Evolutionary conservation across 2,329 filamentous ascomycete species (phyloP).

Genomic region (Corinectria fuckeliana): DNA sequence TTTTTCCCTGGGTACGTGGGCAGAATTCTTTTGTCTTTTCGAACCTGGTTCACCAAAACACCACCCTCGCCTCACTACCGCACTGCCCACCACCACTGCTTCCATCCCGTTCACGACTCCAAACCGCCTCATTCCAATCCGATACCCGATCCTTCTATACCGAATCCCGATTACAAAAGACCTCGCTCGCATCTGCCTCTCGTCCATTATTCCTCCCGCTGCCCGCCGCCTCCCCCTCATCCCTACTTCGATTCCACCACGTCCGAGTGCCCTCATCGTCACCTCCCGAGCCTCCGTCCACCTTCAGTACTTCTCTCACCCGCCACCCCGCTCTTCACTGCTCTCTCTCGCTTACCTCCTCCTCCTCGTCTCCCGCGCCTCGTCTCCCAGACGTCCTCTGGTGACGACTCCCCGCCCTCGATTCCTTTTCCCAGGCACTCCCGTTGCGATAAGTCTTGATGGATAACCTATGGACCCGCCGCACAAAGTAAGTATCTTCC

Average conservation of each 20-base stretch:
- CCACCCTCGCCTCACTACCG: constrained; percentile 15
- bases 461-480: constrained; percentile 79
- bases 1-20: constrained; percentile 13
- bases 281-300: constrained; percentile 4
- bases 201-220: constrained; percentile 1
- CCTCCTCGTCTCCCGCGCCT: constrained; percentile 11
- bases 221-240: constrained; percentile 15
- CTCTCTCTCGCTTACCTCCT: constrained; percentile 1
- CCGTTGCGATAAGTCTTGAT: constrained; percentile 52
- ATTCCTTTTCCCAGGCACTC: constrained; percentile 29
- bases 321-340: background rate
- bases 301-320: constrained; percentile 2
- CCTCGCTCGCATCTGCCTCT: background rate
- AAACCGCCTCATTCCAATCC: background rate
- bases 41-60: constrained; percentile 21
- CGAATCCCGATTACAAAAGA: constrained; percentile 2
- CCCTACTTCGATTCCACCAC: constrained; percentile 4
- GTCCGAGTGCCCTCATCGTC: constrained; percentile 1
- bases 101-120: background rate
- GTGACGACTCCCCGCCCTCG: constrained; percentile 35
- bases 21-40: constrained; percentile 23
- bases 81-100: constrained; percentile 7
- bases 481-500: constrained; percentile 72
- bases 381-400: constrained; percentile 26
- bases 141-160: constrained; percentile 12